These are phyloP conservation scores for Tetracladium marchalianum DNA, from an alignment of 495 filamentous ascomycete species.

Conservation along the genomic window DNA sequence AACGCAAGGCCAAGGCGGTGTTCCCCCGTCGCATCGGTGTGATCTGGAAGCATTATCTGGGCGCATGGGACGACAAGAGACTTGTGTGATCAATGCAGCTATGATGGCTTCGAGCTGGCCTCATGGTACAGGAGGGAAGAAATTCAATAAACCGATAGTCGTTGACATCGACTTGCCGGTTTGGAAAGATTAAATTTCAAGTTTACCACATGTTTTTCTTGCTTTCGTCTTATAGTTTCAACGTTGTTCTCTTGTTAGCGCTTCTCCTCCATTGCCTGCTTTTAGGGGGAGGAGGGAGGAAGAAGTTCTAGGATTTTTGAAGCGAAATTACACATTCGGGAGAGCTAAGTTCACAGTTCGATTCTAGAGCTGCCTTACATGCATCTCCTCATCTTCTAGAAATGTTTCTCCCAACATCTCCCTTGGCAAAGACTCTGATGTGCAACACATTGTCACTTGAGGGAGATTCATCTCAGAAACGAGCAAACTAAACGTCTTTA, in stretches of 20 bases:
- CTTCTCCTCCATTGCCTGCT: too few species aligned
- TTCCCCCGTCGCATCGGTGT: constrained; percentile 27
- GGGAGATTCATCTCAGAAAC: too few species aligned
- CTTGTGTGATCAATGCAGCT: constrained; percentile 68
- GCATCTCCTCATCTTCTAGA: too few species aligned
- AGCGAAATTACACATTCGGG: too few species aligned
- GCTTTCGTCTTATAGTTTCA: background rate
- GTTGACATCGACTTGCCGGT: constrained; percentile 67
- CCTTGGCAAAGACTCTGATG: too few species aligned
- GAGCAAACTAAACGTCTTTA: too few species aligned
- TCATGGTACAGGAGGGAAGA: constrained; percentile 43
- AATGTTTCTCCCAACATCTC: too few species aligned
- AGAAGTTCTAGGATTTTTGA: too few species aligned
- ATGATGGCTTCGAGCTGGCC: constrained; percentile 61
- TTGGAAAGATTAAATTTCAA: constrained; percentile 2
- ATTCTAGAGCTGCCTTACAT: too few species aligned
- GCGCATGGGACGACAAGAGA: constrained; percentile 49
- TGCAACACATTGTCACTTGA: too few species aligned
- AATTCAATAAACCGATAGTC: constrained; percentile 65
- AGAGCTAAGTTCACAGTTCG: too few species aligned
- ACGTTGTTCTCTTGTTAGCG: background rate
- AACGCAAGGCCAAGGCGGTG: constrained; percentile 26
- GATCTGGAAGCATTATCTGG: constrained; percentile 32
- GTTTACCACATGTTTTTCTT: background rate
- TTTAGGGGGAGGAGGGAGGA: too few species aligned